Evolutionary conservation across 2,329 filamentous ascomycete genomes (phyloP).

Genomic region (Colletotrichum paranaense): DNA sequence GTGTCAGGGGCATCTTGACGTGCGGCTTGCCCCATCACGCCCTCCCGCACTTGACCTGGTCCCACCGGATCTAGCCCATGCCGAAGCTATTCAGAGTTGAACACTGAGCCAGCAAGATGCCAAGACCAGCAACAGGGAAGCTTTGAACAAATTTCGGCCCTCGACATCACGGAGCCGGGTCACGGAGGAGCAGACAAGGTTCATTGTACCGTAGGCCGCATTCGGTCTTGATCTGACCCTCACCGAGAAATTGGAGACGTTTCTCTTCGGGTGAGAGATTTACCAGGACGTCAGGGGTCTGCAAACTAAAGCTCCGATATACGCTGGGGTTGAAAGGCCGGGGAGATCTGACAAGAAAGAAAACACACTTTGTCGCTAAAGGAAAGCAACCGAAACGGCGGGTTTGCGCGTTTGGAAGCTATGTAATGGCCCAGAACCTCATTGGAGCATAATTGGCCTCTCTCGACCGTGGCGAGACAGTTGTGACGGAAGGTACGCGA

Average conservation of each 20-base stretch:
- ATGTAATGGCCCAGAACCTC: slow-evolving; percentile 8
- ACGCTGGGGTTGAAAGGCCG: background rate
- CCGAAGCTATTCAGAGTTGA: slow-evolving; percentile 13
- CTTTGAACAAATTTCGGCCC: background rate
- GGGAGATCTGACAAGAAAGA: background rate
- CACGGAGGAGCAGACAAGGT: slow-evolving; percentile 1
- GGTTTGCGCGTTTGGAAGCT: background rate
- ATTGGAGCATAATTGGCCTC: slow-evolving; percentile 25
- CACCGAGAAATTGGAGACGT: slow-evolving; percentile 20
- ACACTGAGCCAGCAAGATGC: background rate
- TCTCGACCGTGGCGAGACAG: slow-evolving; percentile 11
- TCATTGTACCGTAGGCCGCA: background rate
- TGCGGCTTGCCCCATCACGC: slow-evolving; percentile 2
- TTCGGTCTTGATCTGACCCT: background rate
- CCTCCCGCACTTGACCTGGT: background rate
- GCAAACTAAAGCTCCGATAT: background rate
- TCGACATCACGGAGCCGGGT: slow-evolving; percentile 11
- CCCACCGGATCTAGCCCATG: slow-evolving; percentile 21
- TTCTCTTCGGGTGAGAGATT: slow-evolving; percentile 2
- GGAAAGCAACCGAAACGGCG: slow-evolving; percentile 9
- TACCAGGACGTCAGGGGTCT: background rate
- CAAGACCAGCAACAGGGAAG: background rate
- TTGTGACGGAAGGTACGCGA: slow-evolving; percentile 24
- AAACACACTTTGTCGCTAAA: background rate
- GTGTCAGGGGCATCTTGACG: background rate